Evolutionary conservation across 2,329 filamentous ascomycete species (phyloP).

Genomic region (Rugonectria rugulosa): DNA sequence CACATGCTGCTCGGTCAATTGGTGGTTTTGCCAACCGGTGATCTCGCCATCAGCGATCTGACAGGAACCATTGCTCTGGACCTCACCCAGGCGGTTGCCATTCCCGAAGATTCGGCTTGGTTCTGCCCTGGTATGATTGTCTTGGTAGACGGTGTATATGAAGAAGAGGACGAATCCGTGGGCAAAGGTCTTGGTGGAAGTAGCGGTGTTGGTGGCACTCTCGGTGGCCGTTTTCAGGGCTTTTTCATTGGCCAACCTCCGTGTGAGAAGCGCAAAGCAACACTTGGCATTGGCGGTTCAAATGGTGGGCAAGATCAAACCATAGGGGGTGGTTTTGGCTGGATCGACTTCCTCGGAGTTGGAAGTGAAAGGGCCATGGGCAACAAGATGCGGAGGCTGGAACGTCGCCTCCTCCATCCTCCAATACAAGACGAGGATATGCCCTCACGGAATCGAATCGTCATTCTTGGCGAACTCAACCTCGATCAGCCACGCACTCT

Average conservation of each 20-base stretch:
- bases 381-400: constrained; percentile 80
- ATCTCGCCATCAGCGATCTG: constrained; percentile 82
- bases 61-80: constrained; percentile 90
- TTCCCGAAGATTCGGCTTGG: constrained; percentile 88
- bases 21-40: constrained; percentile 80
- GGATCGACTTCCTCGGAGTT: constrained; percentile 94
- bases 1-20: constrained; percentile 90
- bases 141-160: constrained; percentile 93
- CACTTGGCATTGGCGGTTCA: constrained; percentile 73
- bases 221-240: constrained; percentile 90
- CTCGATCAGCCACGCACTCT: constrained; percentile 85
- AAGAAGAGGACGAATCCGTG: constrained; percentile 81
- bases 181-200: constrained; percentile 77
- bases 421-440: constrained; percentile 44
- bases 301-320: constrained; percentile 67
- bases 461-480: constrained; percentile 86
- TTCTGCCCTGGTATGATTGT: constrained; percentile 97
- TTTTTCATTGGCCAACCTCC: constrained; percentile 93
- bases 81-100: constrained; percentile 78
- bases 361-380: constrained; percentile 89
- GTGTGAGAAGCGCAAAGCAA: constrained; percentile 82
- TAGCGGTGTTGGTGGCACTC: constrained; percentile 85
- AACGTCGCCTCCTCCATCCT: constrained; percentile 69
- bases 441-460: constrained; percentile 60
- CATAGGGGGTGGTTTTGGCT: constrained; percentile 86